Base-by-base conservation (phyloP, 1,284 basidiomycete species). In the Cryptococcus sp. region DNA sequence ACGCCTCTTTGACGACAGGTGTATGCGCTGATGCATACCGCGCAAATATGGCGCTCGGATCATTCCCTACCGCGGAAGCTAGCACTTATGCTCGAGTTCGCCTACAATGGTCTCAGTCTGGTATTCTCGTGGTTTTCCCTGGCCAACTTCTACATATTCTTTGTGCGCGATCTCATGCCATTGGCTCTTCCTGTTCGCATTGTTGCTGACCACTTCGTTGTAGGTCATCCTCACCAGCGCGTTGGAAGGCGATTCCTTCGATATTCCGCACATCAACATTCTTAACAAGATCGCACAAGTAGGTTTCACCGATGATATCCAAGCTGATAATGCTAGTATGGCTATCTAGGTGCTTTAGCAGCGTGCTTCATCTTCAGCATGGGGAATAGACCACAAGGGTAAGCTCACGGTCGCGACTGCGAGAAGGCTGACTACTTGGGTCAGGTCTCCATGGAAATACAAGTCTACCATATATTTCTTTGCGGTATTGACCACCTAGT, bases 61-160 rank as follows among this genome's bases (percentile, higher is more conserved):
- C 95, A 99, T 75, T 91, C 89, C 64, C 68, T 86, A 22, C 78
- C 84, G 57, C 85, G 94, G 44, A 96, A 96, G 77, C 67, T 83
- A 31, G 75, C 85, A 53, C 80, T 97, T 50, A 86, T 91, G 74
- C 70, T 89, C 20, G 92, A 97, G 79, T 88, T 88, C 3, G 78
- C 90, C 17, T 98, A 96, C 81, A 94, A 92, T 67, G 84, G 89
- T 46, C 85, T 96, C 72, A 94, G 92, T 73, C 79, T 98, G 62
- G 80, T 90, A 53, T 95, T 96, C 72, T 84, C 92, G 27, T 99
- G 95, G 95, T 96, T 98, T 77, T 67, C 72, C 48, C 84, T 94
- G 53, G 93, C 90, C 20, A 97, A 96, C 74, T 96, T 92, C 75
- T 98, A 92, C 81, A 83, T 98, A 54, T 97, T 98, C 80, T 98